Evolutionary conservation across 164 flowering plant species (phyloP), one percentile per base, ranked within the genome.

Genomic region (Platanus orientalis): DNA sequence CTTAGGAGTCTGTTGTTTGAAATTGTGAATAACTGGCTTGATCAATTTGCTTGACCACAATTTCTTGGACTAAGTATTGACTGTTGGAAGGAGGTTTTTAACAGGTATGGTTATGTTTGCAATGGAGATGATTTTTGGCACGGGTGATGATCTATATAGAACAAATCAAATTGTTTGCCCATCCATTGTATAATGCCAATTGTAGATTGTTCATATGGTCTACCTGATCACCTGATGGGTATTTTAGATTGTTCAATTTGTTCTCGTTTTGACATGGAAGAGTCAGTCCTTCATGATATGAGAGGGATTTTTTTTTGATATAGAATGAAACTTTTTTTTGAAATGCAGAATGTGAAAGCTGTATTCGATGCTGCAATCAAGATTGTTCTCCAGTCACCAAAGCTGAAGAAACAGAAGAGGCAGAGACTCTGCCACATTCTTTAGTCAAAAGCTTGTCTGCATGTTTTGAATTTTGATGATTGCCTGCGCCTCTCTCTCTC

Each of bases 351-450:
- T 79, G 84, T 86, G 72, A 83, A 86, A 67, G 76, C 74, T 9
- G 85, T 86, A 11, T 86, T 86, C 68, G 91, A 86, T 69, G 82
- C 80, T 25, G 88, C 91, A 30, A 86, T 86, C 66, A 82, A 81
- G 60, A 79, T 78, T 49, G 83, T 80, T 66, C 82, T 86, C 24
- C 79, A 80, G 61, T 88, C 88, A 51, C 82, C 84, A 1, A 80
- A 77, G 72, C 65, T 74, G 48, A 78, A 77, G 74, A 81, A 76
- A 62, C 75, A 60, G 76, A 78, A 47, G 72, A 74, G 58, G 64
- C 54, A 23, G 7, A 72, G 58, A 42, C 17, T 49, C 42, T 83
- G 87, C 75, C 36, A 20, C 58, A 58, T 81, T 73, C 80, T 81
- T 40, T 81, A 60, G 67, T 29, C 39, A 30, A 52, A 42, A 14